Evolutionary conservation across 352 stramenopile species (phyloP), one percentile per base, ranked within the genome.

Genomic region (Phytophthora macrochlamydospora): DNA sequence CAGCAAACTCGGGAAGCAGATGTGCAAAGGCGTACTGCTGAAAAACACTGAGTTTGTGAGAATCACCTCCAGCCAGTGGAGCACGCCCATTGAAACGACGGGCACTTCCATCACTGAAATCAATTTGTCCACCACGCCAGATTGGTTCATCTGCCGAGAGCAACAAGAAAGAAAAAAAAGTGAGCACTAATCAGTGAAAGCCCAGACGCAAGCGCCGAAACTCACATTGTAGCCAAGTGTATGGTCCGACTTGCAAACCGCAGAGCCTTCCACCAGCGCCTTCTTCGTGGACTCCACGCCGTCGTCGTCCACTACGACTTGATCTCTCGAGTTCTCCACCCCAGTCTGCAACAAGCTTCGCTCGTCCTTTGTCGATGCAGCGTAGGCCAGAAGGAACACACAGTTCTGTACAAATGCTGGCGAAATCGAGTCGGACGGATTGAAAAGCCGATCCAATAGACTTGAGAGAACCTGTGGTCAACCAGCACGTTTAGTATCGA

Each of bases 201-300:
- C 4, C 32, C 9, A 28, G 12, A 29, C 30, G 31, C 12, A 43
- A 14, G 3, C 12, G 55, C 8, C 3, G 56, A 0, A 7, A 78
- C 83, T 70, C 48, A 95, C 87, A 75, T 94, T 96, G 67, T 94
- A 96, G 24, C 86, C 86, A 43, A 96, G 77, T 3, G 88, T 96
- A 62, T 92, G 83, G 54, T 96, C 88, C 5, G 87, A 93, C 54
- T 90, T 87, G 72, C 88, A 96, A 35, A 94, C 84, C 9, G 75
- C 65, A 30, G 88, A 96, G 13, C 86, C 86, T 37, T 93, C 86
- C 11, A 83, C 58, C 0, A 96, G 70, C 3, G 87, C 85, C 38
- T 76, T 79, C 60, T 91, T 93, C 1, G 84, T 91, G 12, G 75
- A 69, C 38, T 90, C 75, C 7, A 94, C 67, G 7, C 85, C 79